Base-by-base conservation (phyloP, 2,329 filamentous ascomycete species). In the Diaporthe sp. region DNA sequence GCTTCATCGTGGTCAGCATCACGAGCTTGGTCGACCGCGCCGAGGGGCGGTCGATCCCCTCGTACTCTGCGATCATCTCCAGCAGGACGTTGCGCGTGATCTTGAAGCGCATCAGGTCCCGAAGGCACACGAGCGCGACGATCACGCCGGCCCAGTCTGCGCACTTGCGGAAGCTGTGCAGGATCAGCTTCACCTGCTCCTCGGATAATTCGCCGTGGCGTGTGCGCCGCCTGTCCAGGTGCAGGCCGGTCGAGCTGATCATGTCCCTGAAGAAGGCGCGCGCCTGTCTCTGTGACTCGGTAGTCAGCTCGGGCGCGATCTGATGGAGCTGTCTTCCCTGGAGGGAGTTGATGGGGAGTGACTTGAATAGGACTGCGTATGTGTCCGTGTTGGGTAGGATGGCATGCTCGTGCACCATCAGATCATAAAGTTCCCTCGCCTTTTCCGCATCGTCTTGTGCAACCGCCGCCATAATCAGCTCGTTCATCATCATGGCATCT, bases 401-500 rank as follows among this genome's bases (percentile, higher is more conserved):
- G 44, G 83, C 85, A 49, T 85, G 84, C 37, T 87, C 83, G 13
- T 82, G 78, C 42, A 89, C 88, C 80, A 94, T 88, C 25, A 84
- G 82, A 13, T 84, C 82, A 82, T 92, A 94, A 42, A 92, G 87
- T 3, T 84, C 81, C 79, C 89, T 87, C 0, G 93, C 90, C 70
- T 89, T 85, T 34, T 84, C 82, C 60, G 88, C 86, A 71, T 90
- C 86, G 70, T 90, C 90, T 75, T 89, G 89, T 76, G 92, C 89
- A 62, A 93, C 87, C 77, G 92, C 89, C 9, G 92, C 91, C 76
- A 92, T 91, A 37, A 97, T 89, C 31, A 96, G 85, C 80, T 95
- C 93, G 83, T 96, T 97, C 88, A 96, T 91, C 84, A 96, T 93
- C 82, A 93, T 94, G 12, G 92, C 90, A 80, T 94, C 93, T 2